These are phyloP conservation scores for Penicillium sp. DNA, from an alignment of 2,329 filamentous ascomycete species.

Conservation along the genomic window DNA sequence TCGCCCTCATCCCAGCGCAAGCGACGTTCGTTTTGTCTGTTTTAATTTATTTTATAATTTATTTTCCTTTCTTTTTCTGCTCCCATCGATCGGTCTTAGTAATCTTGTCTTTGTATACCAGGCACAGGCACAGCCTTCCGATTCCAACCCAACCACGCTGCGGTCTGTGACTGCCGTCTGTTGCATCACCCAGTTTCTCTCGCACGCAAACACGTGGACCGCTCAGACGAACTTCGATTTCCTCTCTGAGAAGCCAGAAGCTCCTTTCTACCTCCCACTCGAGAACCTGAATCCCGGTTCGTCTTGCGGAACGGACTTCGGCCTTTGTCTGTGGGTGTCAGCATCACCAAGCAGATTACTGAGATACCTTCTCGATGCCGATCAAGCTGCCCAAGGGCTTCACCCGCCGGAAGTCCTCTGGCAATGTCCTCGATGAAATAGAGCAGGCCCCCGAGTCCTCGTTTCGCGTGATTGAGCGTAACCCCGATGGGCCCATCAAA, in stretches of 20 bases:
- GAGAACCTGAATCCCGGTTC: too few species aligned
- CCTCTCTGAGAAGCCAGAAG: background rate
- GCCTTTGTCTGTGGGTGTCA: slow-evolving; percentile 1
- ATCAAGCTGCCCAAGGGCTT: slow-evolving; percentile 55
- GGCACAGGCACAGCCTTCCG: background rate
- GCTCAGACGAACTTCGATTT: background rate
- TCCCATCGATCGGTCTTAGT: background rate
- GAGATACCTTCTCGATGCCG: slow-evolving; percentile 39
- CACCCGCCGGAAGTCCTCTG: slow-evolving; percentile 52
- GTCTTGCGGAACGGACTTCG: background rate
- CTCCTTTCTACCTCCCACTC: background rate
- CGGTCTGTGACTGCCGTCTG: background rate
- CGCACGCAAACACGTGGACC: background rate
- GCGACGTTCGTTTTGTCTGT: background rate
- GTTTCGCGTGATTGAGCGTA: slow-evolving; percentile 54
- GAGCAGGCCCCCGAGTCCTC: slow-evolving; percentile 41
- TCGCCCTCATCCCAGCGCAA: background rate
- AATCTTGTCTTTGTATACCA: background rate
- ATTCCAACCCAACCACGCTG: background rate
- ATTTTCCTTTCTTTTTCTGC: background rate
- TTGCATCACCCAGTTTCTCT: background rate
- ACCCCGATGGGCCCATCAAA: slow-evolving; percentile 32
- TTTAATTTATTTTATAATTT: background rate
- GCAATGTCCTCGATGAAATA: slow-evolving; percentile 50
- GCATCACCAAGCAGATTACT: background rate